Evolutionary conservation across 495 filamentous ascomycete genomes (phyloP).

Genomic region (Penicillium macrosclerotiorum): DNA sequence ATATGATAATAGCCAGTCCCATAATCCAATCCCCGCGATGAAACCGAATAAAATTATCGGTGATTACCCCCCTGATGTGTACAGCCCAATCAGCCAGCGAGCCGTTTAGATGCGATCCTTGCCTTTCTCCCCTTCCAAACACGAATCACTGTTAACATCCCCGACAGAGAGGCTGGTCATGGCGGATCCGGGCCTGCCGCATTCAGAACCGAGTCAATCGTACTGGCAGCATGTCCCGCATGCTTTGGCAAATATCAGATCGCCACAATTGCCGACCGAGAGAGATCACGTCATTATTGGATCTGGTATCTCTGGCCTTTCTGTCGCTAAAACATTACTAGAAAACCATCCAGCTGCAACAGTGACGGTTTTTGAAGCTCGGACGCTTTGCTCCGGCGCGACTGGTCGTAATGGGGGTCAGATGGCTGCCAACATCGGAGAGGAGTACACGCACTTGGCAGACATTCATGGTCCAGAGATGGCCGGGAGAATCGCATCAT

Average conservation of each 20-base stretch:
- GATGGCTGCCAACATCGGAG: conserved; percentile 34
- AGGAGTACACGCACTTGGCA: conserved; percentile 29
- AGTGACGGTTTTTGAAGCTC: conserved; percentile 59
- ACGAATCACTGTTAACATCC: background rate
- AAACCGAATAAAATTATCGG: conserved; percentile 9
- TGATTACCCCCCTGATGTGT: background rate
- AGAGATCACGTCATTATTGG: conserved; percentile 65
- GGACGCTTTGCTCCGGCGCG: conserved; percentile 78
- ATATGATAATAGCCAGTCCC: no score
- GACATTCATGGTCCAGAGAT: conserved; percentile 19
- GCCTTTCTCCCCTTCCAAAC: background rate
- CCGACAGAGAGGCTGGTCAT: conserved; percentile 20
- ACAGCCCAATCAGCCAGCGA: no score
- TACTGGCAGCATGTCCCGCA: conserved; percentile 72
- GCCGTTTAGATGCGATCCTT: no score
- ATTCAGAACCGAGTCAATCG: conserved; percentile 57
- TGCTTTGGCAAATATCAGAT: conserved; percentile 52
- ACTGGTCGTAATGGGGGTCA: conserved; percentile 60
- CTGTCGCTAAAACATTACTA: conserved; percentile 58
- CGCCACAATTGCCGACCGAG: conserved; percentile 38
- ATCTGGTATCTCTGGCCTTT: conserved; percentile 66
- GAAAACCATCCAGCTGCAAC: conserved; percentile 20
- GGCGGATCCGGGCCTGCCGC: conserved; percentile 45
- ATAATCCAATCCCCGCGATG: no score
- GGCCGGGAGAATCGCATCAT: conserved; percentile 29